Conservation (phyloP, 2,329 filamentous ascomycete genomes). For the Fusarium sp. region DNA sequence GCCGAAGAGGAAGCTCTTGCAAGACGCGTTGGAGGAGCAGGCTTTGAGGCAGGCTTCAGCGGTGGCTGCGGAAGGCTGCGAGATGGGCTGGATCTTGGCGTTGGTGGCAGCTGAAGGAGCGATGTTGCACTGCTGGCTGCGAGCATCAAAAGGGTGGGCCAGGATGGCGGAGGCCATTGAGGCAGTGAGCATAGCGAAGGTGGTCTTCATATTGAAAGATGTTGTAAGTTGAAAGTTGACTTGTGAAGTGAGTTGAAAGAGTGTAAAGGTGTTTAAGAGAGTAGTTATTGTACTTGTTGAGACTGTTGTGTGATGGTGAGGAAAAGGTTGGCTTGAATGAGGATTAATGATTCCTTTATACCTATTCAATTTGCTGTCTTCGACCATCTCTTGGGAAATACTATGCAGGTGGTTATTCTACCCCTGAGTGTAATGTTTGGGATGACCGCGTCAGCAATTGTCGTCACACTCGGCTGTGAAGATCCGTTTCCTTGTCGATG, state of each 20-base stretch:
- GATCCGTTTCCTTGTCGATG: no score
- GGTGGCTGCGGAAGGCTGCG: background rate
- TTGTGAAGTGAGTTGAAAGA: conserved; percentile 5
- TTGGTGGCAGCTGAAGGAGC: conserved; percentile 12
- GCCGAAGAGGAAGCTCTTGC: conserved; percentile 24
- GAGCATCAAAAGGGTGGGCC: conserved; percentile 19
- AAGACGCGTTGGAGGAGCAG: conserved; percentile 5
- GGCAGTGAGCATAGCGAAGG: conserved; percentile 27
- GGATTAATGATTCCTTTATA: conserved; percentile 2
- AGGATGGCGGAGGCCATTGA: conserved; percentile 28
- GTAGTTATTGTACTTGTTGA: background rate
- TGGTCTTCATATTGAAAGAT: conserved; percentile 33
- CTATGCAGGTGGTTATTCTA: no score
- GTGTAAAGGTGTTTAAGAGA: background rate
- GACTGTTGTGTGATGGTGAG: background rate
- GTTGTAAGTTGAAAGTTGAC: background rate
- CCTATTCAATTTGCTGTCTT: background rate
- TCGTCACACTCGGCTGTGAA: no score
- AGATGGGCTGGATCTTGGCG: conserved; percentile 12
- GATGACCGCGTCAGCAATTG: no score
- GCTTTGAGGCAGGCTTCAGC: conserved; percentile 12
- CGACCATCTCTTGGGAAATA: no score
- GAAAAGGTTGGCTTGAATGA: background rate
- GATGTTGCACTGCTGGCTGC: conserved; percentile 33
- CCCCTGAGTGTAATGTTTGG: no score